Base-by-base conservation (phyloP, 768 basidiomycete species). In the Phylloporus rhodoxanthus region DNA sequence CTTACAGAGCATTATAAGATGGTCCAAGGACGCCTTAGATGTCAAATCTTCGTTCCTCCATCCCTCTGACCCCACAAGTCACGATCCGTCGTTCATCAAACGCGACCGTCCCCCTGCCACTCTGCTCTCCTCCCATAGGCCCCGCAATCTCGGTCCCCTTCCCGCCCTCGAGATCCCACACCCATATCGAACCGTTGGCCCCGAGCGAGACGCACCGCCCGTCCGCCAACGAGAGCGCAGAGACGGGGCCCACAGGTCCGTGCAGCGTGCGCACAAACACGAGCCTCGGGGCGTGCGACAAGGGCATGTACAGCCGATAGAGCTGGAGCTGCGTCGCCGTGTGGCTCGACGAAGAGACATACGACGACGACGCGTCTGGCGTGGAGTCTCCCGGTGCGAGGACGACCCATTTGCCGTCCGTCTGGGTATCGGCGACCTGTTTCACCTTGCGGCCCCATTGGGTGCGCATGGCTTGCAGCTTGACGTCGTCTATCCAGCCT, bases 331-430 rank as follows among this genome's bases (percentile, higher is more conserved):
- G 74, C 5, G 74, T 77, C 14, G 78, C 69, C 4, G 77, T 74
- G 53, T 76, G 72, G 30, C 75, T 68, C 20, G 70, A 60, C 10
- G 68, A 66, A 20, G 70, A 65, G 53, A 65, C 67, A 39, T 61
- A 65, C 43, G 47, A 42, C 14, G 48, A 53, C 32, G 64, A 56
- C 15, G 51, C 39, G 26, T 66, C 55, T 19, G 19, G 8, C 10
- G 8, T 20, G 61, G 57, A n/a, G 53, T 76, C 73, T 26, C 75
- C 80, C 13, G 86, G 81, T 13, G 84, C 87, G 42, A 90, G 74
- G 11, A 91, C 82, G 49, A 79, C 81, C 85, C 87, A 91, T 73
- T 87, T 90, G 8, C 89, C 89, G 60, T 91, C 89, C 5, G 89
- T 87, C 58, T 87, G 83, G 14, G 78, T 82, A 56, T 81, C 84